These are phyloP conservation scores for Mrakia frigida DNA, from an alignment of 768 basidiomycete species.

Conservation along the genomic window DNA sequence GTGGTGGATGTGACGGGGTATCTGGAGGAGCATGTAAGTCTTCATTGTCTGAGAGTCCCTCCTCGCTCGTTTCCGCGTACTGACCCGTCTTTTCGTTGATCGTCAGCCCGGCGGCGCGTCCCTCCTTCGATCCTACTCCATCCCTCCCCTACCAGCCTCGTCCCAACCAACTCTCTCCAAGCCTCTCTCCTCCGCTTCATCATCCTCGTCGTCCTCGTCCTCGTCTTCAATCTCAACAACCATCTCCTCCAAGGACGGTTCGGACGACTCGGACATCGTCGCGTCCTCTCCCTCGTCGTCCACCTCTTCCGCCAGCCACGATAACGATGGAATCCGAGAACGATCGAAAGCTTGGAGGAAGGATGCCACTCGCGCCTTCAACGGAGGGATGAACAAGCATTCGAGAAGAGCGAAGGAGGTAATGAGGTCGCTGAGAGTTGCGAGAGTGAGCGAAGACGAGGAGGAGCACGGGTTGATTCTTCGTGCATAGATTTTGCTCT, in stretches of 20 bases:
- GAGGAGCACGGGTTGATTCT: not conserved
- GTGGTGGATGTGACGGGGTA: conserved; percentile 61
- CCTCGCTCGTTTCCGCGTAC: conserved; percentile 25
- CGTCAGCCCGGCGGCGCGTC: conserved; percentile 59
- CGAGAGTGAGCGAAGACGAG: not conserved
- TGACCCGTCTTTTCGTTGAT: conserved; percentile 8
- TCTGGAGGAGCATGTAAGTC: conserved; percentile 62
- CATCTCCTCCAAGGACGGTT: conserved; percentile 36
- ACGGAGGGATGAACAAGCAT: conserved; percentile 68
- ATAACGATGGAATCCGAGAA: not conserved
- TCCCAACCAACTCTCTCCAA: not conserved
- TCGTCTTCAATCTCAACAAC: conserved; percentile 34
- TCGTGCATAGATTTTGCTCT: not conserved
- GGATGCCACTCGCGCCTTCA: conserved; percentile 62
- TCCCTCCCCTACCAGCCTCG: conserved; percentile 39
- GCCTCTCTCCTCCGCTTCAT: conserved; percentile 11
- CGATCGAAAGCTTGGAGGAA: conserved; percentile 36
- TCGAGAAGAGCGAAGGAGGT: conserved; percentile 40
- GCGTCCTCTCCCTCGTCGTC: conserved; percentile 2
- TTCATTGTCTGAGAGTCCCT: not conserved
- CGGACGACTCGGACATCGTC: not conserved
- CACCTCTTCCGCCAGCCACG: not conserved
- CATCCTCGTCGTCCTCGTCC: conserved; percentile 3
- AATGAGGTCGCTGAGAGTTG: not conserved
- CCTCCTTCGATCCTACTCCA: conserved; percentile 53